These are phyloP conservation scores for Ampelocalamus luodianensis DNA, from an alignment of 176 grass and related monocot genomes.

Conservation along the genomic window DNA sequence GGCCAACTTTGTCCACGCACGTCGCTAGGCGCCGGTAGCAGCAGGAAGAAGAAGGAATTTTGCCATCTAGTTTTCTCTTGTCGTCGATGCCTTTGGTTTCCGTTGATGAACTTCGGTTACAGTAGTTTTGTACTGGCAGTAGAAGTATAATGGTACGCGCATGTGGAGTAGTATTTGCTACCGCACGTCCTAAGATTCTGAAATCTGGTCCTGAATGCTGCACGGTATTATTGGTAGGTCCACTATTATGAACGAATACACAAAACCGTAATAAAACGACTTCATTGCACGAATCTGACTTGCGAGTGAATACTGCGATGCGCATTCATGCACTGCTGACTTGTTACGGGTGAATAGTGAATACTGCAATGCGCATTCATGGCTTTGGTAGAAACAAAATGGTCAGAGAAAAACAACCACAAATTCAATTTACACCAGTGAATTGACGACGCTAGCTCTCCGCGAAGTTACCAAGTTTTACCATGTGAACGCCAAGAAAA, in stretches of 20 bases:
- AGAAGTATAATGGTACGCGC: not conserved
- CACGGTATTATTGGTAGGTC: not conserved
- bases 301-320: not conserved
- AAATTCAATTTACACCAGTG: not conserved
- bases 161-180: not conserved
- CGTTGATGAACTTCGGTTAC: not conserved
- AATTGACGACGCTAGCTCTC: not conserved
- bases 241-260: not conserved
- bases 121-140: not conserved
- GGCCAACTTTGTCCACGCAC: not conserved
- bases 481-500: constrained; percentile 37
- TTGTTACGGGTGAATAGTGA: not conserved
- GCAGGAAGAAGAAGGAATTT: not conserved
- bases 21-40: not conserved
- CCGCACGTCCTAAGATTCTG: constrained; percentile 26
- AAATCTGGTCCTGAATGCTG: not conserved
- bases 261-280: not conserved
- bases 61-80: not conserved
- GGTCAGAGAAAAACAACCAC: not conserved
- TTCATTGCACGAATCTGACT: constrained; percentile 16
- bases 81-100: not conserved
- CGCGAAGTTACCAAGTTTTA: not conserved
- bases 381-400: not conserved
- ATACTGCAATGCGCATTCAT: constrained; percentile 21
- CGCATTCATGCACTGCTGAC: constrained; percentile 28